A percentile compares a stretch with the other conserved stretches of the same genome.
These are phyloP conservation scores for Cryptosporidium viatorum DNA, from an alignment of 169 alveolate species.

Conservation along the genomic window DNA sequence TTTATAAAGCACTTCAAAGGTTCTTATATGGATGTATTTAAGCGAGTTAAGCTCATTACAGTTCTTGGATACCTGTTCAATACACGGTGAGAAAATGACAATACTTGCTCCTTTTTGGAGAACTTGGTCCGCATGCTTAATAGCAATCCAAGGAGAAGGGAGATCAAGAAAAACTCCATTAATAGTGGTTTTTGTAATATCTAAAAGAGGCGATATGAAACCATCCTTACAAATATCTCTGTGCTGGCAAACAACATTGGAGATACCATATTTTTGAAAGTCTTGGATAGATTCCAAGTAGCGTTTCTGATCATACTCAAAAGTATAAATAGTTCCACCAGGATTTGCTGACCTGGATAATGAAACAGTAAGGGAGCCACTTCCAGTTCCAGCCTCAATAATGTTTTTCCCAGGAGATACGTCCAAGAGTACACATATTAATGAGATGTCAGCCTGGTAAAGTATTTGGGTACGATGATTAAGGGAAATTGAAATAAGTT, in stretches of 20 bases:
- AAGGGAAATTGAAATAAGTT: conserved; percentile 82
- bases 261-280: conserved; percentile 67
- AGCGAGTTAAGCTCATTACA: conserved; percentile 59
- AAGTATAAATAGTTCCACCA: conserved; percentile 87
- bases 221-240: conserved; percentile 84
- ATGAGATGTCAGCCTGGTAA: conserved; percentile 91
- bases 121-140: conserved; percentile 82
- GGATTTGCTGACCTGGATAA: conserved; percentile 87
- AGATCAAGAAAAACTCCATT: conserved; percentile 89
- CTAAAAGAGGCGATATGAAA: conserved; percentile 77
- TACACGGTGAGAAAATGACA: conserved; percentile 90
- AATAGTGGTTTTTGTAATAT: conserved; percentile 76
- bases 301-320: conserved; percentile 89
- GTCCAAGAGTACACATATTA: conserved; percentile 86
- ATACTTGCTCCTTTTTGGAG: conserved; percentile 83
- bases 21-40: conserved; percentile 80
- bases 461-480: conserved; percentile 89
- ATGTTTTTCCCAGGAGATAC: conserved; percentile 88
- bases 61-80: conserved; percentile 90
- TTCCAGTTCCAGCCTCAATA: conserved; percentile 92
- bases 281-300: conserved; percentile 83
- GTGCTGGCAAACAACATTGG: conserved; percentile 79
- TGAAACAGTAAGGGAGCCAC: conserved; percentile 90
- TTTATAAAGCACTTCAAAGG: conserved; percentile 87
- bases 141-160: conserved; percentile 92